Base-by-base conservation (phyloP, 2,329 filamentous ascomycete species). In the Aspergillus calidoustus region DNA sequence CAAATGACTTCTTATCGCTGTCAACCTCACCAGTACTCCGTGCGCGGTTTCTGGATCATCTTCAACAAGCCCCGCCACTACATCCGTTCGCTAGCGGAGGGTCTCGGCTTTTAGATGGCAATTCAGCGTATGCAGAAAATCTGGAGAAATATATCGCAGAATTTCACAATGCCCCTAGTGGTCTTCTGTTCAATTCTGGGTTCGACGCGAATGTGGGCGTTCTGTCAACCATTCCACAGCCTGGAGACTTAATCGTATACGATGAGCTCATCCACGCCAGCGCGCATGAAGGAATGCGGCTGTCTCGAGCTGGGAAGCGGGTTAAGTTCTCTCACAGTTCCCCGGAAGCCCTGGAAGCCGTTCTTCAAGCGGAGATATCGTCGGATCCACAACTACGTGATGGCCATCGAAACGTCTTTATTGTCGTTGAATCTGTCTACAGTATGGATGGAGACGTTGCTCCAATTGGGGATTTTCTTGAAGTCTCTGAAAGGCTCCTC, bases 381-480 rank as follows among this genome's bases (percentile, higher is more conserved):
- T 61, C 66, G 0, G 77, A 83, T 28, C 62, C 70, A 1, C 19
- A 55, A 51, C 56, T 86, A 0, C 49, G 49, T 0, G 55, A 64
- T 0, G 84, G 84, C 0, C 61, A 70, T 1, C 71, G 71, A 0
- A 88, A 86, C 64, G 81, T 92, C 3, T 90, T 92, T 66, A 74
- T 92, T n/a, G 86, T 86, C 0, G 81, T 91, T 0, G 90, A 92
- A 67, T 86, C 84, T 0, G 80, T 92, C 0, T 94, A 95, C 74
- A 93, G 90, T 72, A 95, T 95, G 91, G 91, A 94, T 57, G 91
- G 91, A 0, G 90, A 93, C 66, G 77, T 91, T 19, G 86, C 86
- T 0, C 89, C 89, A 0, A 77, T 95, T 11, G 69, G 71, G 11
- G 82, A 87, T 6, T 84, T 93, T 19, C 81, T 90, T 1, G 74